Base-by-base conservation (phyloP, 305 asterid genomes). In the Stenogyne calaminthoides region DNA sequence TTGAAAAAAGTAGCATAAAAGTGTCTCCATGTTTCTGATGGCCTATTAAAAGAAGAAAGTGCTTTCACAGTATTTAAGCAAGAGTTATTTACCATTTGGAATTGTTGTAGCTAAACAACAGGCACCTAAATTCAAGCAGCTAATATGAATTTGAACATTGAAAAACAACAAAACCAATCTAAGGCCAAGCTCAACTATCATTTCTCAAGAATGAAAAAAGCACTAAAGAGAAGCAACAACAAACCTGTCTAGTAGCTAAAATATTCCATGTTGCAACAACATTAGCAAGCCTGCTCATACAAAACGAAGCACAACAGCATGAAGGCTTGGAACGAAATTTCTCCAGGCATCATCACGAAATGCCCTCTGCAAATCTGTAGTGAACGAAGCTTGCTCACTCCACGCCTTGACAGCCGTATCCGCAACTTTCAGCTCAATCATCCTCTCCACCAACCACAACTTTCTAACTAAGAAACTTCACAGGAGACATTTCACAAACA, bases 381-480 rank as follows among this genome's bases (percentile, higher is more conserved):
- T 85, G 75, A 92, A 81, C 1, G 92, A 79, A 37, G 87, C 81
- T 81, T 85, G 95, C 55, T 90, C 89, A 57, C 97, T 92, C 97
- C 97, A 92, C 37, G 82, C 86, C 77, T 64, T 85, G 57, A 84
- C 97, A 11, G 97, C 97, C n/a, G 88, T 71, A 70, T 90, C 96
- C 2, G 98, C 98, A 37, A 92, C 96, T 63, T 75, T 87, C 77
- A 90, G 79, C 83, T 92, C 98, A 71, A 90, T 84, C 98, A 92
- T 92, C 87, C 98, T 90, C 88, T 92, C 98, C 32, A 92, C 82
- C 84, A 92, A 69, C 98, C 98, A 92, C 72, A 87, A 29, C 86
- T n/a, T n/a, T n/a, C n/a, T n/a, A n/a, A n/a, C n/a, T n/a, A n/a
- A n/a, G n/a, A n/a, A n/a, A n/a, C n/a, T n/a, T n/a, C n/a, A n/a